Percentiles rank a stretch among this genome's conserved stretches.
Conservation (phyloP, 768 basidiomycete genomes). For the Lactarius sanguifluus region DNA sequence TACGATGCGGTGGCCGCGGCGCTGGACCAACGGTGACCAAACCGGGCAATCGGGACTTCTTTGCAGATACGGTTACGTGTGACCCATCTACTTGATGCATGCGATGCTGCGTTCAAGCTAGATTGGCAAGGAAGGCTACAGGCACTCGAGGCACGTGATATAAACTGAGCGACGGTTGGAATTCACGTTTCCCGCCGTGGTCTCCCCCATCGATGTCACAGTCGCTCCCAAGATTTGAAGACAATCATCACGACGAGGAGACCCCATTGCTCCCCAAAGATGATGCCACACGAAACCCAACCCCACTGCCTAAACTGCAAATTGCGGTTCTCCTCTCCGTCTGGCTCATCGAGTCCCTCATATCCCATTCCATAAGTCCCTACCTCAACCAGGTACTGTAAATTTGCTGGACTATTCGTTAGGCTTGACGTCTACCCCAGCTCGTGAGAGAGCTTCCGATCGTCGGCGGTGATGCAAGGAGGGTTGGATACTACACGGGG, state of each 20-base stretch:
- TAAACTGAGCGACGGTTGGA: too few species aligned
- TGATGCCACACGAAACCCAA: not conserved
- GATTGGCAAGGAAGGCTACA: too few species aligned
- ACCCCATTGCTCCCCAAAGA: not conserved
- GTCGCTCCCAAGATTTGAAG: not conserved
- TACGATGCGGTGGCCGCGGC: too few species aligned
- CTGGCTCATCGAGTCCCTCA: not conserved
- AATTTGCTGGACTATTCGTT: not conserved
- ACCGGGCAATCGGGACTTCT: too few species aligned
- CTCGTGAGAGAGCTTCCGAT: not conserved
- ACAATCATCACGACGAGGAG: not conserved
- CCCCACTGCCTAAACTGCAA: not conserved
- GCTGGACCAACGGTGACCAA: too few species aligned
- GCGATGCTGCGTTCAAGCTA: too few species aligned
- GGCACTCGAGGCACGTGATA: too few species aligned
- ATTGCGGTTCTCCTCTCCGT: not conserved
- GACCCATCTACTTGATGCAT: too few species aligned
- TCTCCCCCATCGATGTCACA: not conserved
- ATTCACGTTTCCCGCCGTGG: too few species aligned
- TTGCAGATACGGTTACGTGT: too few species aligned
- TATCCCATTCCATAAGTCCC: not conserved
- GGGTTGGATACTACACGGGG: not conserved
- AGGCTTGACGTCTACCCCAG: not conserved
- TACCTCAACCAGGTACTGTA: not conserved
- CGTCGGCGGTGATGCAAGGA: not conserved